Base-by-base conservation (phyloP, 495 filamentous ascomycete species). In the Neurospora africana region DNA sequence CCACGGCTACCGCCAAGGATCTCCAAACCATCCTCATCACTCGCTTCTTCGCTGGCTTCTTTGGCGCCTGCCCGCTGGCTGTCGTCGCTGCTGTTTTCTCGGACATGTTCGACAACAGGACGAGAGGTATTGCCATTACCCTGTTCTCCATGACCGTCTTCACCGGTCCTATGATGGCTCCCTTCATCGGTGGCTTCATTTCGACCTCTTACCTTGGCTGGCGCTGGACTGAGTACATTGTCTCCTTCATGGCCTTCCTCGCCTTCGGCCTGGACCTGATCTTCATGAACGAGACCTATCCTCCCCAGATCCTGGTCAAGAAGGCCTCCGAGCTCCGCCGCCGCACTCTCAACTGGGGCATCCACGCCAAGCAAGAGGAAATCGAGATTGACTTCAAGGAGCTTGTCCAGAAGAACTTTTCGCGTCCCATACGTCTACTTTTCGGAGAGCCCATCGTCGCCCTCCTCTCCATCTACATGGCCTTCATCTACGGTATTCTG, bases 321-420 rank as follows among this genome's bases (percentile, higher is more conserved):
- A 96, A 97, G 81, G 94, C 93, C 6, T 79, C 86, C 1, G 89
- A 94, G 70, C 84, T 97, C 27, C 91, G 94, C 68, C 91, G 92
- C 13, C 82, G 91, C 61, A 97, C 94, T 8, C 87, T 89, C 78
- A 97, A 96, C 82, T 96, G 93, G 93, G 94, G 92, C 65, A 96
- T 97, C 74, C 93, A 97, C 82, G 92, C 93, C 67, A 96, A 94
- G 78, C 92, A 97, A 79, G 94, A 97, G 78, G 93, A 97, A 82
- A 93, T 96, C 74, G 93, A 96, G 79, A 86, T 98, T 70, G 91
- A 95, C 81, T 85, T 96, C 74, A 79, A 84, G 37, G 92, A 96
- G 81, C 84, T 97, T 15, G 47, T 97, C 47, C 87, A 84, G 73
- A 95, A 95, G 86, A 96, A 97, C 80, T 94, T 95, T 79, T 87